These are phyloP conservation scores for Pholiota adiposa DNA, from an alignment of 1,284 basidiomycete species.

Conservation along the genomic window DNA sequence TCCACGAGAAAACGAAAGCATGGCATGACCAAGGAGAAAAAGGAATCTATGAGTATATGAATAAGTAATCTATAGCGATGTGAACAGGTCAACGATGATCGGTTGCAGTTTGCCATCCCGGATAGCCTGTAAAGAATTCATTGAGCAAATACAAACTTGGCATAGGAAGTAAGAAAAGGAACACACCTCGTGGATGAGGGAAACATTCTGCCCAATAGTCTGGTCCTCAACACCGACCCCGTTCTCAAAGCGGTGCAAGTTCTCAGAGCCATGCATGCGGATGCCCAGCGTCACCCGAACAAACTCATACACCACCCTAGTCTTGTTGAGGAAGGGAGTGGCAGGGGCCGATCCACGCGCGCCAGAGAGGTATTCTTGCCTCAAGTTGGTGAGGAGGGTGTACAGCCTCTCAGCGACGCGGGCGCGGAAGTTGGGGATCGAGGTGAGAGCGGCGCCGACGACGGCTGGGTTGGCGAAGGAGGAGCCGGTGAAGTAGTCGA, in stretches of 20 bases:
- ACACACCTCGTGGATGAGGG: constrained; percentile 65
- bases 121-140: constrained; percentile 46
- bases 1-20: not conserved
- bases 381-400: constrained; percentile 48
- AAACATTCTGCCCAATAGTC: constrained; percentile 66
- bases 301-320: constrained; percentile 71
- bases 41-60: not conserved
- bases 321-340: constrained; percentile 61
- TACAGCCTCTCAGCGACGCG: constrained; percentile 49
- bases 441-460: constrained; percentile 28
- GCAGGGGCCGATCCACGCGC: constrained; percentile 61
- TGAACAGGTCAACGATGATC: constrained; percentile 51
- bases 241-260: constrained; percentile 55
- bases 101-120: constrained; percentile 74
- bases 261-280: constrained; percentile 73
- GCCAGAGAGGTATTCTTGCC: constrained; percentile 58
- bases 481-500: constrained; percentile 56
- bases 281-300: constrained; percentile 68
- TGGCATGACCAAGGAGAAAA: not conserved
- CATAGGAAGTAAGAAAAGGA: not conserved
- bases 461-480: constrained; percentile 41
- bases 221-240: constrained; percentile 62
- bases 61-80: constrained; percentile 14
- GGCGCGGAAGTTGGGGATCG: constrained; percentile 56
- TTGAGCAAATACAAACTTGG: constrained; percentile 2